These are phyloP conservation scores for Ceratobasidium papillatum DNA, from an alignment of 1,284 basidiomycete genomes.

Conservation along the genomic window DNA sequence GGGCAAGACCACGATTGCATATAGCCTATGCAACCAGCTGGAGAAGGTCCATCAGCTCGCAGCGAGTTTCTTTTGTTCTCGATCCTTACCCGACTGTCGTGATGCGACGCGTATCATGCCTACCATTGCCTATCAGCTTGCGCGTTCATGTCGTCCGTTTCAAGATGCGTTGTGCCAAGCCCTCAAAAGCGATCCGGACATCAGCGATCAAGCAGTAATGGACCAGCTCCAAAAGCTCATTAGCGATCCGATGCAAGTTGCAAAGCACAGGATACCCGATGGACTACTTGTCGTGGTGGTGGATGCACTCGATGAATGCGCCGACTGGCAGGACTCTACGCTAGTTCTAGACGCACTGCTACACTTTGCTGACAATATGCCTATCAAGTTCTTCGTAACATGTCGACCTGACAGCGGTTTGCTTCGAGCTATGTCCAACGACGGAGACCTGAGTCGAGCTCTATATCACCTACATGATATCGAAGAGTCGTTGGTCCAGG, in stretches of 20 bases:
- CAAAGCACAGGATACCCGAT: neutral
- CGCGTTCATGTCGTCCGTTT: neutral
- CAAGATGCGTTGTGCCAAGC: neutral
- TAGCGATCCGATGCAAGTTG: neutral
- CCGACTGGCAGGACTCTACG: neutral
- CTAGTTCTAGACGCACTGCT: neutral
- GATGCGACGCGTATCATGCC: conserved; percentile 7
- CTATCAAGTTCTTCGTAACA: conserved; percentile 29
- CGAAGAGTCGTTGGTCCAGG: conserved; percentile 14
- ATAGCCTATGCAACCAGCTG: conserved; percentile 3
- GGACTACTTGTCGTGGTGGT: conserved; percentile 6
- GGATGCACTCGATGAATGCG: conserved; percentile 32
- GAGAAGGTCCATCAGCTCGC: neutral
- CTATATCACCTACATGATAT: conserved; percentile 8
- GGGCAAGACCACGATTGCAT: conserved; percentile 32
- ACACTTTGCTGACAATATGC: neutral
- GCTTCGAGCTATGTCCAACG: neutral
- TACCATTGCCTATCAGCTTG: conserved; percentile 23
- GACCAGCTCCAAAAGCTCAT: conserved; percentile 17
- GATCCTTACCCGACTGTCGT: conserved; percentile 1
- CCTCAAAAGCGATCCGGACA: neutral
- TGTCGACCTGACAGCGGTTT: conserved; percentile 9
- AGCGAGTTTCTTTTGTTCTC: conserved; percentile 26
- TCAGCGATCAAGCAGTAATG: neutral
- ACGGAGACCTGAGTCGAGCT: neutral